A percentile compares a stretch with the other conserved stretches of the same genome.
Evolutionary conservation across 257 asterid species (phyloP).

Genomic region (Paraleonurus japonicus): DNA sequence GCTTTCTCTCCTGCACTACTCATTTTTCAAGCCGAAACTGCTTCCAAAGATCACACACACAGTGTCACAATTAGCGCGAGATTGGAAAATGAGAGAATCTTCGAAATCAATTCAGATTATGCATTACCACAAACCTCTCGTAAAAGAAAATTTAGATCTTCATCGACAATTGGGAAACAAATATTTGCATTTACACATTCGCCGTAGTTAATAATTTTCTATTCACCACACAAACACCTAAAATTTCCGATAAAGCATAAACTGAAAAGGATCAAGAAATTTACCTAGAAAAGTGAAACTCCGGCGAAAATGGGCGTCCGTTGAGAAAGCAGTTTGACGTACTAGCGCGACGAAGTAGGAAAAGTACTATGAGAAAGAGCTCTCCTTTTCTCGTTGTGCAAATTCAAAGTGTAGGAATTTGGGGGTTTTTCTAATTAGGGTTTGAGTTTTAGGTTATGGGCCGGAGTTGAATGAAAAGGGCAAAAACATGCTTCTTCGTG

Average conservation of each 20-base stretch:
- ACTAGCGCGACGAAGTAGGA: not conserved
- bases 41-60: slow-evolving; percentile 1
- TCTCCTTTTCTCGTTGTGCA: not conserved
- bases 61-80: not conserved
- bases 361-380: not conserved
- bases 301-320: not conserved
- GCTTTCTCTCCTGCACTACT: slow-evolving; percentile 70
- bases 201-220: not conserved
- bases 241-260: not conserved
- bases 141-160: not conserved
- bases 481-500: not conserved
- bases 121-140: not conserved
- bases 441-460: not conserved
- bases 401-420: not conserved
- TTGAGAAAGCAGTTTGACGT: not conserved
- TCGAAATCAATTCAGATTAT: not conserved
- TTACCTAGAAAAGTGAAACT: slow-evolving; percentile 11
- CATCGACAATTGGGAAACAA: not conserved
- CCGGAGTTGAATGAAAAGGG: not conserved
- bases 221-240: not conserved
- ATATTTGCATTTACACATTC: not conserved
- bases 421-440: slow-evolving; percentile 20
- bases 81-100: not conserved
- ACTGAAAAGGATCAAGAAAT: not conserved
- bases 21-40: slow-evolving; percentile 42